Evolutionary conservation across 495 filamentous ascomycete species (phyloP), one percentile per base, ranked within the genome.

Genomic region (Penicillium paxilli): DNA sequence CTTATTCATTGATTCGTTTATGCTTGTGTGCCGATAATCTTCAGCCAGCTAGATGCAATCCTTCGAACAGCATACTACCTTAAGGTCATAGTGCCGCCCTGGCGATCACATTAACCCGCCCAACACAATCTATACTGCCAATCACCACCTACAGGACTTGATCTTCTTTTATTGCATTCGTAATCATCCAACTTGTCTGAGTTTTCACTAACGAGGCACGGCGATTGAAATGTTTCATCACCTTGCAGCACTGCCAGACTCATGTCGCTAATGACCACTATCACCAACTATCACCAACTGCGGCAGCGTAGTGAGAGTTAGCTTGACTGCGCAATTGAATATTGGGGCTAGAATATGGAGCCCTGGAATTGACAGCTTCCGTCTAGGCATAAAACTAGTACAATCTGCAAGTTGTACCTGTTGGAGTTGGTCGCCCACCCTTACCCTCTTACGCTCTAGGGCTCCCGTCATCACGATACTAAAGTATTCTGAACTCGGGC

Each of bases 211-310:
- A 25, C 23, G 11, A 24, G 40, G 28, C 5, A 20, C 33, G 14
- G 35, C 19, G 32, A 14, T 44, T 17, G 40, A 30, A 54, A 40
- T 41, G 47, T 33, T 52, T 62, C 32, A 51, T 59, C 47, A 54
- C 52, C 30, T 32, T 56, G 58, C 61, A 64, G 44, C 35, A 32
- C 40, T 54, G 19, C 51, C 58, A 26, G 46, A 26, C 23, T 25
- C 35, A 32, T 56, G 53, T 52, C 58, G 57, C 59, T n/a, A n/a
- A n/a, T n/a, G n/a, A n/a, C n/a, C n/a, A n/a, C n/a, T 69, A 67
- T 73, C 68, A 71, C 66, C 71, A 74, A 74, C 69, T 69, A 69
- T 73, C 68, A 71, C 66, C 71, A 74, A 74, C 69, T 70, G 71
- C 64, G 62, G 66, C 60, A 55, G 30, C 46, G 32, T 24, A 42